Evolutionary conservation across 352 stramenopile species (phyloP).

Genomic region (Pythium oligandrum): DNA sequence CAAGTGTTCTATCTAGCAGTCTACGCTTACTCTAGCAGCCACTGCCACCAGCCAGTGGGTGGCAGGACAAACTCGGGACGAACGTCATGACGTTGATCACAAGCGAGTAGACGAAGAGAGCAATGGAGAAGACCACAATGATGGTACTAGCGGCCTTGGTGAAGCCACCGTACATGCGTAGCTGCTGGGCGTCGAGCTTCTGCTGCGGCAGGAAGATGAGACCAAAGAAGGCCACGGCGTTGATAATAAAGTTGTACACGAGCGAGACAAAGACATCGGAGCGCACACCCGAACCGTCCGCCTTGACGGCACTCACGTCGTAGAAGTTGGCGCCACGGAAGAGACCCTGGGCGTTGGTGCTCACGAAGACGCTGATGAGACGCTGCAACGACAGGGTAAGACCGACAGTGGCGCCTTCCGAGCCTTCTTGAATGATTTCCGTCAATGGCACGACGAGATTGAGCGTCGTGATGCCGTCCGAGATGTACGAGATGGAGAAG

Average conservation of each 20-base stretch:
- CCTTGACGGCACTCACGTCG: slow-evolving; percentile 21
- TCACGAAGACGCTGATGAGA: slow-evolving; percentile 53
- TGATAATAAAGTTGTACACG: slow-evolving; percentile 48
- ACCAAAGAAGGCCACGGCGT: slow-evolving; percentile 43
- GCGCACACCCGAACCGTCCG: slow-evolving; percentile 29
- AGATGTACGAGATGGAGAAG: slow-evolving; percentile 39
- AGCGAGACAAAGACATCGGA: slow-evolving; percentile 46
- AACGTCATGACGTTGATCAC: slow-evolving; percentile 26
- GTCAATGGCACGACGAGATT: slow-evolving; percentile 55
- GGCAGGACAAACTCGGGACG: slow-evolving; percentile 18
- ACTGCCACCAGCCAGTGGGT: slow-evolving; percentile 16
- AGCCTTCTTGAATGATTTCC: slow-evolving; percentile 65
- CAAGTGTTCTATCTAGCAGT: slow-evolving; percentile 14
- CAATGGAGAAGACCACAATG: slow-evolving; percentile 18
- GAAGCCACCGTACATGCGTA: slow-evolving; percentile 32
- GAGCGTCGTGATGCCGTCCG: slow-evolving; percentile 46
- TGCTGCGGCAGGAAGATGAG: slow-evolving; percentile 35
- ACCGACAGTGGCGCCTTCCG: slow-evolving; percentile 50
- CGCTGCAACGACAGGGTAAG: slow-evolving; percentile 53
- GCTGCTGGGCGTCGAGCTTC: slow-evolving; percentile 33
- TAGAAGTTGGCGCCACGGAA: slow-evolving; percentile 52
- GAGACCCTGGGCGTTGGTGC: slow-evolving; percentile 39
- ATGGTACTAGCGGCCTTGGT: slow-evolving; percentile 19
- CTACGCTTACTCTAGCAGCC: slow-evolving; percentile 8
- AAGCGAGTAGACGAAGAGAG: slow-evolving; percentile 19